These are phyloP conservation scores for Solanum neorickii DNA, from an alignment of 257 asterid genomes.

Conservation along the genomic window DNA sequence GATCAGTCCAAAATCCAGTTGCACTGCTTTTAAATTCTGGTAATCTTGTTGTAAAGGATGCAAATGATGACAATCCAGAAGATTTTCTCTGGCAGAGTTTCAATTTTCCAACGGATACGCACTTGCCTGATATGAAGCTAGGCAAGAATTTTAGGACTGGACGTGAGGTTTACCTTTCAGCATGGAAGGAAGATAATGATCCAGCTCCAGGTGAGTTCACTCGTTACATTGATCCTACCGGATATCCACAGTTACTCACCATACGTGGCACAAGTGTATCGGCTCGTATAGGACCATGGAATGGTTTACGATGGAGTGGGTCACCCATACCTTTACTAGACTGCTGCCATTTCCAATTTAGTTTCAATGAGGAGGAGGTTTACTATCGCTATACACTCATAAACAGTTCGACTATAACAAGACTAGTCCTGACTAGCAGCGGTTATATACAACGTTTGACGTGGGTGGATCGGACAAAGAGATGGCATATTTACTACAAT, in stretches of 20 bases:
- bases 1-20: background rate
- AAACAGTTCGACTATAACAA: background rate
- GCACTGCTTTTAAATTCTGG: background rate
- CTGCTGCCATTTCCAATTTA: background rate
- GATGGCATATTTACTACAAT: background rate
- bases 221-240: slow-evolving; percentile 11
- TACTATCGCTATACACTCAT: background rate
- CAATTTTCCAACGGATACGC: background rate
- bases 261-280: background rate
- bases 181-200: background rate
- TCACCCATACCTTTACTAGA: background rate
- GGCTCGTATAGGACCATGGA: slow-evolving; percentile 33
- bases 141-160: background rate
- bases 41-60: background rate
- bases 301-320: slow-evolving; percentile 19
- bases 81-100: background rate
- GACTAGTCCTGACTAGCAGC: background rate
- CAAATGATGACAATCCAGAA: background rate
- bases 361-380: background rate
- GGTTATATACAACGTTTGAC: background rate
- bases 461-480: background rate
- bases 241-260: background rate
- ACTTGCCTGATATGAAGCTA: background rate
- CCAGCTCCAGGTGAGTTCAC: background rate
- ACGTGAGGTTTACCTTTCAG: background rate